Conservation (phyloP, 1,284 basidiomycete species). For the Cryptococcus sp. region DNA sequence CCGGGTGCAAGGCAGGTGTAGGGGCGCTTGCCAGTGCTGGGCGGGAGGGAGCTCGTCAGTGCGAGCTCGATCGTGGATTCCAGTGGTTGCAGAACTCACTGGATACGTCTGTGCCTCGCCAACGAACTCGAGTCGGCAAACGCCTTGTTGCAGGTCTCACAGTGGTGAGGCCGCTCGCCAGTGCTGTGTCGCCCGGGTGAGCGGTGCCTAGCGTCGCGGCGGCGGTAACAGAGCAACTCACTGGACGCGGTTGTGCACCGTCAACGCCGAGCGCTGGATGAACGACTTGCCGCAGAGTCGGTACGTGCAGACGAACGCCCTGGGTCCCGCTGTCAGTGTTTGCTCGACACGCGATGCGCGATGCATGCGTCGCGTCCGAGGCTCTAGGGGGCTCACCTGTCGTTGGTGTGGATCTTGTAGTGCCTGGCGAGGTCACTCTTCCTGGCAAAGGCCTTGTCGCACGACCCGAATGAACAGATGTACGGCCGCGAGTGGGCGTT, state of each 20-base stretch:
- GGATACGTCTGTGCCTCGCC: conserved; percentile 57
- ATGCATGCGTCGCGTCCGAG: no score
- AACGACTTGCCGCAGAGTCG: conserved; percentile 47
- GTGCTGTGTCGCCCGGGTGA: no score
- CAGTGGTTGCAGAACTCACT: conserved; percentile 49
- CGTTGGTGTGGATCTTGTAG: conserved; percentile 52
- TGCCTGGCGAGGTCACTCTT: conserved; percentile 54
- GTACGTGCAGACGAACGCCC: conserved; percentile 47
- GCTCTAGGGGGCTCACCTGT: conserved; percentile 37
- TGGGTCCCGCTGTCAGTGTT: conserved; percentile 14
- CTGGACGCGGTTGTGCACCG: conserved; percentile 52
- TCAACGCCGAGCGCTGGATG: conserved; percentile 50
- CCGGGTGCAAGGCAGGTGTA: conserved; percentile 37
- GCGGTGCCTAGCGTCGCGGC: no score
- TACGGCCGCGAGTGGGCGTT: conserved; percentile 39
- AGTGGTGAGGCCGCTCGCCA: conserved; percentile 58
- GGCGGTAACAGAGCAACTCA: conserved; percentile 29
- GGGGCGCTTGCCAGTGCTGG: conserved; percentile 42
- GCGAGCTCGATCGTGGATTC: neutral
- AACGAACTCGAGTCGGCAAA: conserved; percentile 59
- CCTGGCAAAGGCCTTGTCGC: conserved; percentile 53
- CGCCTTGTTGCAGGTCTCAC: conserved; percentile 54
- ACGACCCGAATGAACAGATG: conserved; percentile 46
- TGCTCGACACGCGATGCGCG: no score
- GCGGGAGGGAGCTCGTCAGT: no score